Evolutionary conservation across 768 basidiomycete species (phyloP), one percentile per base, ranked within the genome.

Genomic region (Asterophora lycoperdoides): DNA sequence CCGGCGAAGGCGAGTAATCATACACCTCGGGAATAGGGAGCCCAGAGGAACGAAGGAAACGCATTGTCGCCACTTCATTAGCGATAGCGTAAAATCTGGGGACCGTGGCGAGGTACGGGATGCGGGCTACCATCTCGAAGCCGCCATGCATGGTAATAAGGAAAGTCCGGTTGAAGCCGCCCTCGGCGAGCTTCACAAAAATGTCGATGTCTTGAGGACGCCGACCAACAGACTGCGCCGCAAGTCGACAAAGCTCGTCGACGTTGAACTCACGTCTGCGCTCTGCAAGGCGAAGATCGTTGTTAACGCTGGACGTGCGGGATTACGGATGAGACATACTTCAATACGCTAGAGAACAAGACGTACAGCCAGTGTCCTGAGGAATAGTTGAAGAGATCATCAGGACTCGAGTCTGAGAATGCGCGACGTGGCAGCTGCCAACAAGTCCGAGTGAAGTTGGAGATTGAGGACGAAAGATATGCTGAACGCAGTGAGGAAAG

Each of bases 21-120:
- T 72, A 72, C 8, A 75, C 65, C 52, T 68, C 32, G 11, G 74
- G 75, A 32, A 72, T 49, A 53, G 74, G 75, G 49, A 77, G 54
- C 47, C 65, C 68, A 46, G 42, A 57, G 49, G 65, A 61, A 56
- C 71, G 69, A 26, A 70, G 66, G 15, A 68, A 73, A 32, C 36
- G 59, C 64, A 77, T 67, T 5, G 75, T 77, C 15, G 74, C 74
- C 19, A 71, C 74, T 52, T 77, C 76, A 53, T 73, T 75, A 7
- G 76, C 73, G n/a, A 71, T 58, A 38, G 64, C 62, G 57, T 55
- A 67, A 63, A 56, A 65, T 52, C 68, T 69, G 51, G 70, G 74
- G 8, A 60, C 54, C 28, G 64, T 65, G 15, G 52, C 45, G 6
- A 68, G 69, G 54, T 69, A 72, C 32, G 75, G 75, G 42, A 75